Percentiles rank a stretch among this genome's conserved stretches.
Conservation (phyloP, 139 green algal genomes). For the Haematococcus lacustris region DNA sequence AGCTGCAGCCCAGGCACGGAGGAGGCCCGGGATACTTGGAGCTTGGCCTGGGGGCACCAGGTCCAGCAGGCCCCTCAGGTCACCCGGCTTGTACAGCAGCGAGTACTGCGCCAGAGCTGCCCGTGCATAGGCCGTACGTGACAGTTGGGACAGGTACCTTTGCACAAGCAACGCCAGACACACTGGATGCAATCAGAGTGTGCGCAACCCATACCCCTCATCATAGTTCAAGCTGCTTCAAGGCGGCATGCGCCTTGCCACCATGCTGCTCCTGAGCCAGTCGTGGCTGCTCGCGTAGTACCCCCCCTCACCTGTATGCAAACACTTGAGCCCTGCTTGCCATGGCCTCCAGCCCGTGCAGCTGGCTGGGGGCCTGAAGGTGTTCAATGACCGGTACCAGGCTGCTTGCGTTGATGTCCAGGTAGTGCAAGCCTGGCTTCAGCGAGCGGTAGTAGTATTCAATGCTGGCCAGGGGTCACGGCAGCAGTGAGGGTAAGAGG, state of each 20-base stretch:
- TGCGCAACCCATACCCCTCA: no score
- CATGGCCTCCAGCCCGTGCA: no score
- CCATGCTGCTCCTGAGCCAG: no score
- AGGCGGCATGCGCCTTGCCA: no score
- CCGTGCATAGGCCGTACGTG: conserved; percentile 12
- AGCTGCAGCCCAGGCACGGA: no score
- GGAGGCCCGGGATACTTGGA: no score
- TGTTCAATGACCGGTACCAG: no score
- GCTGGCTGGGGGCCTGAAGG: no score
- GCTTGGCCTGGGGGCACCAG: not conserved
- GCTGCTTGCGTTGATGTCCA: conserved; percentile 20
- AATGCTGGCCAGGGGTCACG: conserved; percentile 13
- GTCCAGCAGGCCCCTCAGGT: conserved; percentile 8
- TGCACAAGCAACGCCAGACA: not conserved
- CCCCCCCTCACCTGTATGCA: conserved; percentile 5
- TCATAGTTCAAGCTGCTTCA: no score
- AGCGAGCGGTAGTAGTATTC: conserved; percentile 33
- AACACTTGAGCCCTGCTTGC: not conserved
- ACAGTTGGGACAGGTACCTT: conserved; percentile 1
- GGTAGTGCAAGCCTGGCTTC: conserved; percentile 10
- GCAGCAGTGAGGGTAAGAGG: not conserved
- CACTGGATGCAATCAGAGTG: not conserved
- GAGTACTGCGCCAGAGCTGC: conserved; percentile 7
- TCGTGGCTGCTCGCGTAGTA: not conserved
- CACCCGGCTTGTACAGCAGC: conserved; percentile 2